phyloP scores from a whole-genome alignment of 495 filamentous ascomycete genomes.

The Penicillium salamii region DNA sequence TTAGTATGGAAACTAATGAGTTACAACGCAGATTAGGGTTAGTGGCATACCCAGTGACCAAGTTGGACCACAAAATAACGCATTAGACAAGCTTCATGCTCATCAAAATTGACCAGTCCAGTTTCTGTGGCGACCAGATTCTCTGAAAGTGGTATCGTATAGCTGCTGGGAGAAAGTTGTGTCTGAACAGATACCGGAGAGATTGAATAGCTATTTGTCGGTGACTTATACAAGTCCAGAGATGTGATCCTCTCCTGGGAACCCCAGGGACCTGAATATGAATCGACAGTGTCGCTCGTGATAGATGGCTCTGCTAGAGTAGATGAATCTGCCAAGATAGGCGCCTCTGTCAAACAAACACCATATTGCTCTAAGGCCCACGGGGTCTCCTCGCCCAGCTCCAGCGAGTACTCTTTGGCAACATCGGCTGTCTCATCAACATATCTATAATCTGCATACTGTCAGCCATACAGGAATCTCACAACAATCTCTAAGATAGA shows the following conservation, averaged over 20 bases:
- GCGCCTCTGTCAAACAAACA: background rate
- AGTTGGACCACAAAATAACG: conserved; percentile 31
- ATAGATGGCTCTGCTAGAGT: conserved; percentile 3
- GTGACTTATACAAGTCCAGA: background rate
- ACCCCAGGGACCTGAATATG: conserved; percentile 5
- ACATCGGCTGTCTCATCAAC: conserved; percentile 22
- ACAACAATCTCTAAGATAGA: too few relatives aligned
- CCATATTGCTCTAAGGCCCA: conserved; percentile 4
- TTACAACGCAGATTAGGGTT: too few relatives aligned
- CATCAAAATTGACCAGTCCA: conserved; percentile 11
- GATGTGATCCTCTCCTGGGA: background rate
- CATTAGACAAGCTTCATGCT: conserved; percentile 30
- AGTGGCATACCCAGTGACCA: conserved; percentile 22
- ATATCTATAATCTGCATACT: conserved; percentile 13
- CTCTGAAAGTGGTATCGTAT: conserved; percentile 7
- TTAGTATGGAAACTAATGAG: too few relatives aligned
- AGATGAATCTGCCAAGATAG: too few relatives aligned
- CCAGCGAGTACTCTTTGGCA: conserved; percentile 13
- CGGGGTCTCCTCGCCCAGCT: conserved; percentile 1
- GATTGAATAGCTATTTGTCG: conserved; percentile 4
- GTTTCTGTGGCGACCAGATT: conserved; percentile 1
- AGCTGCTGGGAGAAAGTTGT: conserved; percentile 11
- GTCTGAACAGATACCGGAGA: conserved; percentile 10
- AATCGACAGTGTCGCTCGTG: conserved; percentile 1
- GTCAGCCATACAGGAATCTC: too few relatives aligned